A percentile compares a stretch with the other conserved stretches of the same genome.
Conservation (phyloP, 1,139 yeast species). For the Suhomyces panamericanus region DNA sequence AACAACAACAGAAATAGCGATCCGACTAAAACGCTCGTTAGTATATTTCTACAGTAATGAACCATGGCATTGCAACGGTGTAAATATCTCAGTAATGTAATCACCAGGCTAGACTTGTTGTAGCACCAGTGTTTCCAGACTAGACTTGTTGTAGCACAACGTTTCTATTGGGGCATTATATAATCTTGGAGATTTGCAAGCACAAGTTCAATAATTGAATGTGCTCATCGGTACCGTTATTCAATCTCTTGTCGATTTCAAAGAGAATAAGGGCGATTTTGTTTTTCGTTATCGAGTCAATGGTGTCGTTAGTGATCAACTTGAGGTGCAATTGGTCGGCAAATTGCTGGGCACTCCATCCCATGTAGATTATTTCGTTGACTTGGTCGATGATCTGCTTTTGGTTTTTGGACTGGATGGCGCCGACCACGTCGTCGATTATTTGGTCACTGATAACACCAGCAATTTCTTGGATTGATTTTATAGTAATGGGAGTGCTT, state of each 20-base stretch:
- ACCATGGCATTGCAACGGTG: neutral
- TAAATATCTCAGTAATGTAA: neutral
- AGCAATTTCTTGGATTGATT: slow-evolving; percentile 69
- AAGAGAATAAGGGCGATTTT: slow-evolving; percentile 63
- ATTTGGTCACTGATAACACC: slow-evolving; percentile 73
- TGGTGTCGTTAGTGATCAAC: slow-evolving; percentile 57
- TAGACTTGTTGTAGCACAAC: neutral
- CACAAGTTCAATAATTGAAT: slow-evolving; percentile 75
- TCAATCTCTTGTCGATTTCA: slow-evolving; percentile 70
- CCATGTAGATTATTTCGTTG: slow-evolving; percentile 61
- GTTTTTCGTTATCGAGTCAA: slow-evolving; percentile 61
- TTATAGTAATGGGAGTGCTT: slow-evolving; percentile 37
- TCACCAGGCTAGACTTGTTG: neutral
- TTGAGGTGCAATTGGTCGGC: slow-evolving; percentile 78
- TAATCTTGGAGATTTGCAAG: slow-evolving; percentile 51
- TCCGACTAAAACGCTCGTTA: neutral
- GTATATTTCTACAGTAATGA: neutral
- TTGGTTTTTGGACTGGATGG: slow-evolving; percentile 40
- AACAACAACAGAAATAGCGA: slow-evolving; percentile 17
- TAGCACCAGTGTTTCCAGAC: neutral
- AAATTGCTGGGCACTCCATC: slow-evolving; percentile 86
- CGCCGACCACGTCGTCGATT: slow-evolving; percentile 44
- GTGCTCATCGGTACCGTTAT: slow-evolving; percentile 90
- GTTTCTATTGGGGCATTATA: slow-evolving; percentile 1
- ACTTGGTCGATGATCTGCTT: slow-evolving; percentile 46